Evolutionary conservation across 2,329 filamentous ascomycete genomes (phyloP).

Genomic region (Waltergamsia citrina): DNA sequence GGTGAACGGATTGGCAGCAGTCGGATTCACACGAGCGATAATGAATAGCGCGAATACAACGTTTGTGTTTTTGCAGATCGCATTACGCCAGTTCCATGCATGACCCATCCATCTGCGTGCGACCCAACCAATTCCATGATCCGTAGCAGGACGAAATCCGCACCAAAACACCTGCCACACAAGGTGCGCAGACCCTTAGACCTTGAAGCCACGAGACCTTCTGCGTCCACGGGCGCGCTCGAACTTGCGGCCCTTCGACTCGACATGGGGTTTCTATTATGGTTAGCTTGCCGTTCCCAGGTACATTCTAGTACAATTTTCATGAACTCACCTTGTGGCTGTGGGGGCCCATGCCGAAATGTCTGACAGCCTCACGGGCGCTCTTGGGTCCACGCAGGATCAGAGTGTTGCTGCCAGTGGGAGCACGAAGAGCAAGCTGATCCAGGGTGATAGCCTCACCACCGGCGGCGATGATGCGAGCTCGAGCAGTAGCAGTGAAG

Average conservation of each 20-base stretch:
- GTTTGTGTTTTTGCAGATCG: slow-evolving; percentile 27
- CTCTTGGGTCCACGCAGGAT: slow-evolving; percentile 98
- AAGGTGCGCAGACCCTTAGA: slow-evolving; percentile 52
- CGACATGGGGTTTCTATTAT: slow-evolving; percentile 81
- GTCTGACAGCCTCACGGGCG: slow-evolving; percentile 93
- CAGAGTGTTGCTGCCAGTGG: slow-evolving; percentile 94
- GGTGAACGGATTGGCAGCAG: no score
- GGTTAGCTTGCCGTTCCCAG: slow-evolving; percentile 1
- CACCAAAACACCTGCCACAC: slow-evolving; percentile 6
- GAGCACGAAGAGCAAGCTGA: slow-evolving; percentile 90
- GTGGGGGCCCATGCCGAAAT: slow-evolving; percentile 98
- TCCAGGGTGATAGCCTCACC: slow-evolving; percentile 94
- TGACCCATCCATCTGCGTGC: slow-evolving; percentile 5
- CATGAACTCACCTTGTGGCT: slow-evolving; percentile 73
- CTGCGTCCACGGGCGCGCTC: slow-evolving; percentile 98
- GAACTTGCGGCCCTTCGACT: slow-evolving; percentile 99
- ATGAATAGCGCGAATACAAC: slow-evolving; percentile 1
- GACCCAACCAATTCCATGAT: slow-evolving; percentile 1
- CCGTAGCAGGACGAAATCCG: not conserved
- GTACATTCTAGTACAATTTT: no score
- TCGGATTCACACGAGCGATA: not conserved
- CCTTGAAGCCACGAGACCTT: slow-evolving; percentile 99
- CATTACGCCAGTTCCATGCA: slow-evolving; percentile 19
- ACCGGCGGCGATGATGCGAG: slow-evolving; percentile 85
- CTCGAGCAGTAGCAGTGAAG: slow-evolving; percentile 93